Conservation (phyloP, 1,139 yeast genomes). For the Entelexis sorbosivorans region DNA sequence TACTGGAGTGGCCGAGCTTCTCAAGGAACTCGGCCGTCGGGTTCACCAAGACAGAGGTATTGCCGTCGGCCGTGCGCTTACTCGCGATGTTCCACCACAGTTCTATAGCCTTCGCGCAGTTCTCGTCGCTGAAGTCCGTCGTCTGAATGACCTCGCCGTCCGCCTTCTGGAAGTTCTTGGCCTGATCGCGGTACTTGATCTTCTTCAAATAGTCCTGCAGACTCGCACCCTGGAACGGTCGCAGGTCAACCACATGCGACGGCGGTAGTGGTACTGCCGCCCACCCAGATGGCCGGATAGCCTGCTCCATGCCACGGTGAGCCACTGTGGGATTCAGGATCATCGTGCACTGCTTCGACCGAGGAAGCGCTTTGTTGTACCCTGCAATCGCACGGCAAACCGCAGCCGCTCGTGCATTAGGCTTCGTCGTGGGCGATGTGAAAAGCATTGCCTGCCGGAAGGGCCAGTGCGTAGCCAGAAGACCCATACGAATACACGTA, state of each 20-base stretch:
- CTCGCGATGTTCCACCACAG: conserved; percentile 37
- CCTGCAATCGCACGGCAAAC: conserved; percentile 34
- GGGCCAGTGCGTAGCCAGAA: conserved; percentile 42
- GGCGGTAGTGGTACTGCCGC: conserved; percentile 32
- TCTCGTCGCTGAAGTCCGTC: conserved; percentile 28
- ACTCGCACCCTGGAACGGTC: conserved; percentile 32
- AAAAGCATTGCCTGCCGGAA: conserved; percentile 37
- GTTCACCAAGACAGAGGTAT: conserved; percentile 33
- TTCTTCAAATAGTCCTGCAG: conserved; percentile 34
- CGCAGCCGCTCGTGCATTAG: conserved; percentile 38
- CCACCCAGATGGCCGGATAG: conserved; percentile 38
- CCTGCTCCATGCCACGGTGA: conserved; percentile 31
- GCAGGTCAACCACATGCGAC: conserved; percentile 36
- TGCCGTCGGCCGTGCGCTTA: conserved; percentile 33
- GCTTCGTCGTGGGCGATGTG: conserved; percentile 34
- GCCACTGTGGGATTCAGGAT: conserved; percentile 36
- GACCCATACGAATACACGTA: conserved; percentile 35
- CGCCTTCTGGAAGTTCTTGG: conserved; percentile 31
- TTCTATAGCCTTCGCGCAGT: conserved; percentile 30
- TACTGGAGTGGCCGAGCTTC: conserved; percentile 29
- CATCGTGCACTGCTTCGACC: conserved; percentile 31
- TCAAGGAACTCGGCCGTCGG: conserved; percentile 33
- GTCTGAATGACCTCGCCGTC: conserved; percentile 33
- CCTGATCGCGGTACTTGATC: conserved; percentile 36
- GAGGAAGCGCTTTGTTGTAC: conserved; percentile 31